phyloP scores from a whole-genome alignment of 768 basidiomycete genomes.

The Mycena pura region DNA sequence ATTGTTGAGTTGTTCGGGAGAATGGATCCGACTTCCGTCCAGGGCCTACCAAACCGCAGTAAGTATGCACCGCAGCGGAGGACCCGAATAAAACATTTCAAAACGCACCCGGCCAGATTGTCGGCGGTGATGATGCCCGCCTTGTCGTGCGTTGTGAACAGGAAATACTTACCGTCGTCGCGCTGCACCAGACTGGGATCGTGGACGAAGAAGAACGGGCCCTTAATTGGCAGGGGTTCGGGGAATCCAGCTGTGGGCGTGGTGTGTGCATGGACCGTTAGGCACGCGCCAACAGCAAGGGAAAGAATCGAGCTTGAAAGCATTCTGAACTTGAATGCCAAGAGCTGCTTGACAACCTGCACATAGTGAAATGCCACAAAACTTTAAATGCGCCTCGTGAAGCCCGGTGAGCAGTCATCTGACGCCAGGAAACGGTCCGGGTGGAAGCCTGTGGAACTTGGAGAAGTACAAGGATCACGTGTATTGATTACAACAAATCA shows the following conservation, averaged over 20 bases:
- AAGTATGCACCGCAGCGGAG: background rate
- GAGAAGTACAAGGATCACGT: too few species aligned
- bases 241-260: slow-evolving; percentile 2
- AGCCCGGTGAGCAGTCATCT: too few species aligned
- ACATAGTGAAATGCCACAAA: too few species aligned
- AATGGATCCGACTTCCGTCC: slow-evolving; percentile 16
- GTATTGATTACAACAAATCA: too few species aligned
- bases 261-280: too few species aligned
- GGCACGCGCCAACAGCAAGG: background rate
- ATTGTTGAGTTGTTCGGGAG: slow-evolving; percentile 18
- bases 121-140: slow-evolving; percentile 20
- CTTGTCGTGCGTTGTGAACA: slow-evolving; percentile 25
- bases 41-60: slow-evolving; percentile 1
- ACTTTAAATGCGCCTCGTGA: too few species aligned
- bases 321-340: too few species aligned
- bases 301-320: too few species aligned
- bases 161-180: slow-evolving; percentile 18
- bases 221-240: slow-evolving; percentile 11
- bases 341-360: too few species aligned
- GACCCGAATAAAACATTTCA: background rate
- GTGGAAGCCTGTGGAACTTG: too few species aligned
- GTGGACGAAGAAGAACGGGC: slow-evolving; percentile 21
- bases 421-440: too few species aligned
- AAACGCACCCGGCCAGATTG: slow-evolving; percentile 8
- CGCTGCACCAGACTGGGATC: slow-evolving; percentile 22